Percentiles rank a stretch among this genome's conserved stretches.
Conservation (phyloP, 1,139 yeast species). For the Protomyces lactucae-debilis region DNA sequence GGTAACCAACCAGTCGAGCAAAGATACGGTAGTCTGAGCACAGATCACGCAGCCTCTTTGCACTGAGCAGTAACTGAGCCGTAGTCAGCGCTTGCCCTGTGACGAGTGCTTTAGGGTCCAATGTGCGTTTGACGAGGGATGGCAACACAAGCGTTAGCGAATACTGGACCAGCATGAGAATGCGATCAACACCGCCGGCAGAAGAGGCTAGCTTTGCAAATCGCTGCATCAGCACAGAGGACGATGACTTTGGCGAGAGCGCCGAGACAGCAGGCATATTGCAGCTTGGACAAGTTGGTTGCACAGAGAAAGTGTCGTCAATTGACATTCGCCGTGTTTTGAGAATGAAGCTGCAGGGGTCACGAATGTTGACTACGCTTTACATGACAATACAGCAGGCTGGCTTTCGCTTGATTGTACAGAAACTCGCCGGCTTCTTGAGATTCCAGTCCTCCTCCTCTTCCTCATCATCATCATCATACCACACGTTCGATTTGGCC, state of each 20-base stretch:
- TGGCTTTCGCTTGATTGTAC: too few species aligned
- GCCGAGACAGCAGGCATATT: conserved; percentile 7
- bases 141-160: conserved; percentile 19
- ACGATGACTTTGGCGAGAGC: neutral
- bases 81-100: neutral
- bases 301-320: too few species aligned
- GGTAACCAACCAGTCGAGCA: conserved; percentile 16
- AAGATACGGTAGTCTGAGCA: conserved; percentile 24
- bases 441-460: neutral
- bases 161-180: conserved; percentile 24
- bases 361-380: too few species aligned
- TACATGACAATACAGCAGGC: too few species aligned
- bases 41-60: conserved; percentile 12
- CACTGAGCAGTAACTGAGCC: conserved; percentile 2
- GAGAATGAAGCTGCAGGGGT: too few species aligned
- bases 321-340: too few species aligned
- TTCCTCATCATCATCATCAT: neutral
- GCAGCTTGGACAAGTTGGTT: neutral
- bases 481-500: neutral
- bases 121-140: conserved; percentile 2
- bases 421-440: too few species aligned
- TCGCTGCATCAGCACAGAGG: conserved; percentile 7
- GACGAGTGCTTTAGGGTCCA: neutral
- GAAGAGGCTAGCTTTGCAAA: conserved; percentile 15
- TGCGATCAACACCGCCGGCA: conserved; percentile 11